Percentiles rank a stretch among this genome's conserved stretches.
phyloP scores from a whole-genome alignment of 768 basidiomycete species.

The Wakefieldia striispora region DNA sequence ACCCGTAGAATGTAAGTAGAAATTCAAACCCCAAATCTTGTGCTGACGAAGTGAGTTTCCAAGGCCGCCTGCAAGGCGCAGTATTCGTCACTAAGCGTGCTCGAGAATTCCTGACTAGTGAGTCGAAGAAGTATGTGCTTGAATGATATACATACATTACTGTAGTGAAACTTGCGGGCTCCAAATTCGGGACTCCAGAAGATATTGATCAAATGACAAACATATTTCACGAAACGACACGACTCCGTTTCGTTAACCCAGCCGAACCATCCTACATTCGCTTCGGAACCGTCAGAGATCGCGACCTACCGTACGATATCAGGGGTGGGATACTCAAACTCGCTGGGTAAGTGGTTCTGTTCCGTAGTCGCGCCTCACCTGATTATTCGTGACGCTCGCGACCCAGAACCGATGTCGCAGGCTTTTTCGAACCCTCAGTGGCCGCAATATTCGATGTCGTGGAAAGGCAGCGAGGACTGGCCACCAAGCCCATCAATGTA shows the following conservation, averaged over 20 bases:
- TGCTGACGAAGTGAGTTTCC: neutral
- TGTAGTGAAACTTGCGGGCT: conserved; percentile 40
- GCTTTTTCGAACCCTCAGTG: conserved; percentile 30
- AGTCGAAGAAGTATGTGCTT: neutral
- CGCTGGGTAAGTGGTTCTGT: conserved; percentile 22
- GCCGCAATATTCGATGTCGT: conserved; percentile 21
- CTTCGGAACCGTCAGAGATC: conserved; percentile 45
- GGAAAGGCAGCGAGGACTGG: conserved; percentile 21
- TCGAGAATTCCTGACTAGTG: conserved; percentile 38
- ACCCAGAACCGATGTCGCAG: conserved; percentile 28
- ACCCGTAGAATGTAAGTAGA: conserved; percentile 39
- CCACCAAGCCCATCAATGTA: conserved; percentile 24
- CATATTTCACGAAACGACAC: conserved; percentile 48
- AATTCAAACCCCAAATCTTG: neutral
- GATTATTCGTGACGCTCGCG: neutral
- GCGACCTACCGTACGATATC: conserved; percentile 40
- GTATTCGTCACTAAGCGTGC: conserved; percentile 50
- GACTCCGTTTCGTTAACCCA: conserved; percentile 40
- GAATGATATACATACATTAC: neutral
- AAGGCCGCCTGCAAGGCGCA: conserved; percentile 51
- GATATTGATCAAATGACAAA: conserved; percentile 41
- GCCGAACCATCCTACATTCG: conserved; percentile 43
- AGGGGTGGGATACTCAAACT: conserved; percentile 48
- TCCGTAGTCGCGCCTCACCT: neutral
- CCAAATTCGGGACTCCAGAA: conserved; percentile 37